phyloP scores from a whole-genome alignment of 2,329 filamentous ascomycete species.

The Tolypocladium tundrense region DNA sequence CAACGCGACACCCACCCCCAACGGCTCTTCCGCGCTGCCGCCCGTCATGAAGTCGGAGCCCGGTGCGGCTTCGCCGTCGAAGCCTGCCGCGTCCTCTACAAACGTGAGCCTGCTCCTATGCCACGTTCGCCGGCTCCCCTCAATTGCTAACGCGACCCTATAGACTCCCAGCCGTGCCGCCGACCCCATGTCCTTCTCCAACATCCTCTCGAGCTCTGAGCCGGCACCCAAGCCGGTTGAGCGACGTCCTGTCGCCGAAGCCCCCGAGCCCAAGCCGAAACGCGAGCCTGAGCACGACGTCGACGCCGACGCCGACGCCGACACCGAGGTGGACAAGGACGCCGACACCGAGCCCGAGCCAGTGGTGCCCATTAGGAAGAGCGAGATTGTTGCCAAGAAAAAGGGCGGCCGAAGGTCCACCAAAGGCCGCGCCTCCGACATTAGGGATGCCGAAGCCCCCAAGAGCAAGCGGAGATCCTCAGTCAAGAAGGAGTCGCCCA shows the following conservation, averaged over 20 bases:
- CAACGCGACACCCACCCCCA: slow-evolving; percentile 26
- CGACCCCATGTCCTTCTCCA: slow-evolving; percentile 93
- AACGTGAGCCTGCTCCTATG: slow-evolving; percentile 14
- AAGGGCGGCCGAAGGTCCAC: slow-evolving; percentile 24
- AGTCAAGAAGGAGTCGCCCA: slow-evolving; percentile 35
- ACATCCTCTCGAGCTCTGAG: slow-evolving; percentile 76
- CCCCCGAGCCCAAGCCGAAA: slow-evolving; percentile 11
- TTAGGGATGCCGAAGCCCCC: slow-evolving; percentile 37
- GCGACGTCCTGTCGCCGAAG: slow-evolving; percentile 29
- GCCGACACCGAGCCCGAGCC: slow-evolving; percentile 22
- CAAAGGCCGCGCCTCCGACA: slow-evolving; percentile 40
- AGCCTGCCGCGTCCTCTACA: slow-evolving; percentile 23
- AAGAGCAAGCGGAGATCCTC: slow-evolving; percentile 43
- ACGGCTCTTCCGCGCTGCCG: slow-evolving; percentile 27
- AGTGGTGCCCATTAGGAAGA: slow-evolving; percentile 10
- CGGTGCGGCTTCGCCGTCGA: slow-evolving; percentile 27
- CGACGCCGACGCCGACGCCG: slow-evolving; percentile 5
- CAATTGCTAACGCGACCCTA: not conserved
- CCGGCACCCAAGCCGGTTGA: slow-evolving; percentile 46
- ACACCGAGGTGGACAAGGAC: slow-evolving; percentile 7
- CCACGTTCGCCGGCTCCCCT: too few relatives aligned
- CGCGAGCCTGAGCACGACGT: slow-evolving; percentile 10
- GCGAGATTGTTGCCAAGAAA: slow-evolving; percentile 19
- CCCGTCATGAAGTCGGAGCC: slow-evolving; percentile 28
- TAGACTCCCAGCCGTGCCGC: slow-evolving; percentile 65